Base-by-base conservation (phyloP, 2,329 filamentous ascomycete genomes). In the Sarocladium oryzae region DNA sequence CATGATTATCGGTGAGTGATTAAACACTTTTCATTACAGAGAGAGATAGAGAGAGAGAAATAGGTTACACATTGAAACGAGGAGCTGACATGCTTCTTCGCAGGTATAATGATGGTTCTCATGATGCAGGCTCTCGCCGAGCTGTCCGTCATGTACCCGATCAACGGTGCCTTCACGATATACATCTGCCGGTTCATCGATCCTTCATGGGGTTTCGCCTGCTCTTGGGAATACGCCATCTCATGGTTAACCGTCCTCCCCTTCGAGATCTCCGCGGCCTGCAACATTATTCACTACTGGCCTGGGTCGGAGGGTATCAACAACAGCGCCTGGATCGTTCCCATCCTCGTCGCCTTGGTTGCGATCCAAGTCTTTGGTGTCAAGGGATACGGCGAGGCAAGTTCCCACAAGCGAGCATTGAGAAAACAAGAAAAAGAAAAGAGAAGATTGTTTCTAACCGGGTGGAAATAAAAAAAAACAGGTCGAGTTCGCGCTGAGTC, bases 131-230 rank as follows among this genome's bases (percentile, higher is more conserved):
- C 88, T 1, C 76, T 95, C 23, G 89, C 89, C 54, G 89, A 95
- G 67, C 80, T 95, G 69, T 86, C 89, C 9, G 88, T 93, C 8
- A 69, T 88, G 13, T 93, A 89, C 60, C 89, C 89, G 1, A 85
- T 95, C 16, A 85, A 88, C 32, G 89, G 89, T 51, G 90, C 88
- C 2, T 95, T 95, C 65, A 85, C 87, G 2, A 83, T 87, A 23
- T 95, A 89, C 66, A 91, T 88, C 26, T 92, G 87, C 30, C 82
- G 89, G 28, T 95, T 95, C 61, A 67, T 95, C 18, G 88, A 95
- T 62, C 89, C 89, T 1, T 88, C 88, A 1, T 92, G 87, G 88
- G 88, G 88, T 0, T 91, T 92, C 62, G 86, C 88, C 40, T 91
- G 92, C 87, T 88, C 87, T 18, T 91, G 87, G 87, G 91, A 90